phyloP scores from a whole-genome alignment of 2,329 filamentous ascomycete species.

The Hypomyces rosellus region DNA sequence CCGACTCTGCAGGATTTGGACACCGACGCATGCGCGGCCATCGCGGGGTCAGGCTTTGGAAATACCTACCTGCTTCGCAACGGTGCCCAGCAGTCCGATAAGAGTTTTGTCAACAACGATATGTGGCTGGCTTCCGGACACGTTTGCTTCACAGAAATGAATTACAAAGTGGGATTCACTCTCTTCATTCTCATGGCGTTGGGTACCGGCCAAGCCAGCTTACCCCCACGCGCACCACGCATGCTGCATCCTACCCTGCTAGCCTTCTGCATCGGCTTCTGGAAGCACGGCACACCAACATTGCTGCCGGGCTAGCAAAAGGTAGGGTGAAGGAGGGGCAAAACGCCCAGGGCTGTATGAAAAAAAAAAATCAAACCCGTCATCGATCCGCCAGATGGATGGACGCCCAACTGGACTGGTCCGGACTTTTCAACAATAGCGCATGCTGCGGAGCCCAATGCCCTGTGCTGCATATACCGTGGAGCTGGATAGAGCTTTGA shows the following conservation, averaged over 20 bases:
- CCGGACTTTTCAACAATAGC: neutral
- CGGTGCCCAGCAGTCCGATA: too few species aligned
- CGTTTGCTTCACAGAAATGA: slow-evolving; percentile 7
- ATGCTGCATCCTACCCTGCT: slow-evolving; percentile 1
- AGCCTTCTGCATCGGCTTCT: slow-evolving; percentile 12
- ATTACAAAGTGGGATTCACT: slow-evolving; percentile 8
- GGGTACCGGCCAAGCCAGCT: neutral
- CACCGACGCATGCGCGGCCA: too few species aligned
- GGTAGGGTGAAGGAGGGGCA: neutral
- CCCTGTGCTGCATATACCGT: neutral
- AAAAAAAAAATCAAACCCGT: neutral
- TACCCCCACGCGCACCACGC: slow-evolving; percentile 6
- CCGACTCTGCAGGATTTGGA: too few species aligned
- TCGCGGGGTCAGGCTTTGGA: too few species aligned
- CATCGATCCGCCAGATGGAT: slow-evolving; percentile 6
- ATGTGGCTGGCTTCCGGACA: too few species aligned
- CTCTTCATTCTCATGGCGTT: neutral
- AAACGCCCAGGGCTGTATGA: neutral
- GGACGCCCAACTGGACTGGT: neutral
- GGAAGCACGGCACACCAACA: slow-evolving; percentile 12
- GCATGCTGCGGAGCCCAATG: neutral
- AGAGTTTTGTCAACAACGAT: too few species aligned
- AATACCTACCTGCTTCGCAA: too few species aligned
- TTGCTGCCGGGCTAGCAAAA: slow-evolving; percentile 3
- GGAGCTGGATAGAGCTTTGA: slow-evolving; percentile 5